A percentile compares a stretch with the other conserved stretches of the same genome.
Conservation (phyloP, 129 eudicot genomes). For the Helianthus tuberosus region DNA sequence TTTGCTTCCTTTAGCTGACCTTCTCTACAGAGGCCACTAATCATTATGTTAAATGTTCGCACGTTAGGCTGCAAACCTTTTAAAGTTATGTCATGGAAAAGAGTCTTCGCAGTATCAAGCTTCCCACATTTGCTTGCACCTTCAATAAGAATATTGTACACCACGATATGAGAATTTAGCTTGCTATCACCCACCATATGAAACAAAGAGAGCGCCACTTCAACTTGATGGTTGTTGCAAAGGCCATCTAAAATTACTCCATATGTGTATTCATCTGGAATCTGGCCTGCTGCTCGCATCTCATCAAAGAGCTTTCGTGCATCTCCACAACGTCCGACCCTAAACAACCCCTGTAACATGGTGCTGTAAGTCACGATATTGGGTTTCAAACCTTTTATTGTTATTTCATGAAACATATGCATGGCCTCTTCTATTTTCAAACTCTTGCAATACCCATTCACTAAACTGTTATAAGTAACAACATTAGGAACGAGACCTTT, state of each 20-base stretch:
- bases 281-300: no score
- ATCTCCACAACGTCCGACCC: no score
- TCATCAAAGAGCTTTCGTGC: no score
- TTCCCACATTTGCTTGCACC: slow-evolving; percentile 1
- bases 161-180: slow-evolving; percentile 4
- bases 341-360: no score
- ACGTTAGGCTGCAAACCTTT: not conserved
- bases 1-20: slow-evolving; percentile 18
- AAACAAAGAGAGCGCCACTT: slow-evolving; percentile 15
- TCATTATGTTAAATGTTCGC: slow-evolving; percentile 5
- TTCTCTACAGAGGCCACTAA: slow-evolving; percentile 15
- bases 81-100: not conserved
- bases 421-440: no score
- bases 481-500: no score
- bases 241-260: slow-evolving; percentile 18
- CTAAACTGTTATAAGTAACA: no score
- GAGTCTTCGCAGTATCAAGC: not conserved
- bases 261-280: not conserved
- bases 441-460: no score
- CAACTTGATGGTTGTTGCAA: slow-evolving; percentile 17
- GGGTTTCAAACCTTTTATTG: no score
- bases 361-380: no score
- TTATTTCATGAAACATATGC: no score
- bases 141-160: not conserved
- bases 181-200: slow-evolving; percentile 10